Conservation (phyloP, 2,329 filamentous ascomycete genomes). For the Colletotrichum sp. region DNA sequence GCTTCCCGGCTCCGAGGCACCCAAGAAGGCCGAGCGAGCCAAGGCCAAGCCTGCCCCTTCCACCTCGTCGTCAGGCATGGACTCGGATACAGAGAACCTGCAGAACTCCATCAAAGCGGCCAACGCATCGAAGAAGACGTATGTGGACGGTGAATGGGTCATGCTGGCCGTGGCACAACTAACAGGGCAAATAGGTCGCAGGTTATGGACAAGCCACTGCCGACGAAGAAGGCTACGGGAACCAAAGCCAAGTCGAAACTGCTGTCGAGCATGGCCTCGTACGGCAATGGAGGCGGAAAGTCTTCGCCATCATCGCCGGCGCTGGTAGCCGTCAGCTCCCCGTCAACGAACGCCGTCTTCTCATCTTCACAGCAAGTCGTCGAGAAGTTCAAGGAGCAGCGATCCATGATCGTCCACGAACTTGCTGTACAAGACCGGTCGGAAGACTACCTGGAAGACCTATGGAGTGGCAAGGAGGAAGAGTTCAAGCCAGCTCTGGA, state of each 20-base stretch:
- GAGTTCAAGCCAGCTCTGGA: slow-evolving; percentile 60
- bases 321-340: slow-evolving; percentile 59
- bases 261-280: slow-evolving; percentile 43
- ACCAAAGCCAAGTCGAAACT: slow-evolving; percentile 49
- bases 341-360: slow-evolving; percentile 53
- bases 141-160: slow-evolving; percentile 31
- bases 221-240: slow-evolving; percentile 32
- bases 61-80: slow-evolving; percentile 44
- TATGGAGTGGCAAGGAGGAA: slow-evolving; percentile 56
- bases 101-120: slow-evolving; percentile 48
- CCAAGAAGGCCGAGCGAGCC: slow-evolving; percentile 33
- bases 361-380: slow-evolving; percentile 56
- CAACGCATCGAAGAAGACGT: slow-evolving; percentile 45
- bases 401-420: slow-evolving; percentile 63
- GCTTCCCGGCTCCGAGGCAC: slow-evolving; percentile 20
- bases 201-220: slow-evolving; percentile 37
- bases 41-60: slow-evolving; percentile 34
- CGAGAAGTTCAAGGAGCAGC: slow-evolving; percentile 59
- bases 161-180: slow-evolving; percentile 25
- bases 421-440: slow-evolving; percentile 60
- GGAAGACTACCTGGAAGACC: slow-evolving; percentile 52
- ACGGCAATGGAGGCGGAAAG: slow-evolving; percentile 29
- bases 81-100: slow-evolving; percentile 56
- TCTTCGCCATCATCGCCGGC: slow-evolving; percentile 62
- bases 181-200: slow-evolving; percentile 35